Conservation (phyloP, 2,329 filamentous ascomycete genomes). For the Sporothrix humicola region DNA sequence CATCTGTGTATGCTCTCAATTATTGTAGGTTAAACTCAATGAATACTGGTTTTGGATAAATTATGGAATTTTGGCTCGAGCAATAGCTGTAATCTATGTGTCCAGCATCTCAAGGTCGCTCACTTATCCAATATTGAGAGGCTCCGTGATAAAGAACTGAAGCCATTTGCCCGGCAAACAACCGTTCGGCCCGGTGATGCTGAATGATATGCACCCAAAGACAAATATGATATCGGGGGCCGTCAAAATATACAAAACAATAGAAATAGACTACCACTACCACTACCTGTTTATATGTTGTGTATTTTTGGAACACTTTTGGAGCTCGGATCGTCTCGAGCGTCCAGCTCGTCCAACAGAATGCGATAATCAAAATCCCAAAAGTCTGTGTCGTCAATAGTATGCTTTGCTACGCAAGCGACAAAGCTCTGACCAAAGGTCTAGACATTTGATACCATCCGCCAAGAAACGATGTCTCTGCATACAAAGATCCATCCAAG, state of each 20-base stretch:
- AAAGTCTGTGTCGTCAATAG: neutral
- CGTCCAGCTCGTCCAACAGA: neutral
- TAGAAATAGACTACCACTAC: neutral
- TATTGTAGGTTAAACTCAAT: no score
- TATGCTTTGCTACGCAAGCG: no score
- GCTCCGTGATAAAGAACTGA: conserved; percentile 27
- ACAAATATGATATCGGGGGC: neutral
- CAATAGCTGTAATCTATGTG: no score
- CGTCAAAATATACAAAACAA: neutral
- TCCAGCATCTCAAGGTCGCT: neutral
- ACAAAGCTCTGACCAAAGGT: neutral
- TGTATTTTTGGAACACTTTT: conserved; percentile 2
- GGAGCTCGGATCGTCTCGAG: conserved; percentile 9
- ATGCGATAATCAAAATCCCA: neutral
- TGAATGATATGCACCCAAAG: neutral
- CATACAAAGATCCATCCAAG: neutral
- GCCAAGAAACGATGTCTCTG: neutral
- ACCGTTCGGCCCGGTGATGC: conserved; percentile 38
- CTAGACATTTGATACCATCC: neutral
- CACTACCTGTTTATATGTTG: neutral
- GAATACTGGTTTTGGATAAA: neutral
- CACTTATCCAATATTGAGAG: neutral
- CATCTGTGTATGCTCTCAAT: no score
- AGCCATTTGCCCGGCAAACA: conserved; percentile 37
- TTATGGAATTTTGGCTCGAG: neutral